Conservation (phyloP, 1,284 basidiomycete genomes). For the Trichosporon sp. region DNA sequence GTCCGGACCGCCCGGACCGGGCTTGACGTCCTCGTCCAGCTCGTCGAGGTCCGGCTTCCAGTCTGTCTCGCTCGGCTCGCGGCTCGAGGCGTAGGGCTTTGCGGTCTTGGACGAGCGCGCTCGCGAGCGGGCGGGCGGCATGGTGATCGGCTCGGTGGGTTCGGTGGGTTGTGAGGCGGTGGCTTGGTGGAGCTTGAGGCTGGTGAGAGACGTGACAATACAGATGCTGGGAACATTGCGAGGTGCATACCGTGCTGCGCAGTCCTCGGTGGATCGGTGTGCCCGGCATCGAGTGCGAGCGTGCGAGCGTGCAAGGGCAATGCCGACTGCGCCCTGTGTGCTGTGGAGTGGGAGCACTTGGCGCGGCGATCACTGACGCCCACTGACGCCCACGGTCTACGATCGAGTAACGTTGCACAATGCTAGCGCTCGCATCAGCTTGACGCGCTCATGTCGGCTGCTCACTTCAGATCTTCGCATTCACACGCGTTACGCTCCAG, state of each 20-base stretch:
- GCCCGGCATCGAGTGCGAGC: not conserved
- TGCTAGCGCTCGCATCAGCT: not conserved
- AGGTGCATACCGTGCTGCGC: not conserved
- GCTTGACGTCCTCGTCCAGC: not conserved
- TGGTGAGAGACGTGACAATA: not conserved
- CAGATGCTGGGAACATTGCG: not conserved
- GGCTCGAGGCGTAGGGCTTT: not conserved
- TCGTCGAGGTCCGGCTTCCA: not conserved
- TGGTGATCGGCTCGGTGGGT: not conserved
- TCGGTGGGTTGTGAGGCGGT: not conserved
- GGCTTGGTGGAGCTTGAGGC: not conserved
- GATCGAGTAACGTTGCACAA: not conserved
- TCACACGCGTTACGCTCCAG: not conserved
- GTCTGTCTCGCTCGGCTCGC: not conserved
- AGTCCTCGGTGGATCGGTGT: not conserved
- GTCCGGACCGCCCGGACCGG: not conserved
- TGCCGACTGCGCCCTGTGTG: not conserved
- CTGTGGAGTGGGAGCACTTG: not conserved
- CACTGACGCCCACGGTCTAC: not conserved
- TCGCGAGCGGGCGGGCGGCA: not conserved
- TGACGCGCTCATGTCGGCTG: not conserved
- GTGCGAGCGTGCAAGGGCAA: not conserved
- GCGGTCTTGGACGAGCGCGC: not conserved
- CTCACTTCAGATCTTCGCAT: not conserved
- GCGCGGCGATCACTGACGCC: not conserved